Base-by-base conservation (phyloP, 164 flowering plant genomes). In the Annona cherimola region DNA sequence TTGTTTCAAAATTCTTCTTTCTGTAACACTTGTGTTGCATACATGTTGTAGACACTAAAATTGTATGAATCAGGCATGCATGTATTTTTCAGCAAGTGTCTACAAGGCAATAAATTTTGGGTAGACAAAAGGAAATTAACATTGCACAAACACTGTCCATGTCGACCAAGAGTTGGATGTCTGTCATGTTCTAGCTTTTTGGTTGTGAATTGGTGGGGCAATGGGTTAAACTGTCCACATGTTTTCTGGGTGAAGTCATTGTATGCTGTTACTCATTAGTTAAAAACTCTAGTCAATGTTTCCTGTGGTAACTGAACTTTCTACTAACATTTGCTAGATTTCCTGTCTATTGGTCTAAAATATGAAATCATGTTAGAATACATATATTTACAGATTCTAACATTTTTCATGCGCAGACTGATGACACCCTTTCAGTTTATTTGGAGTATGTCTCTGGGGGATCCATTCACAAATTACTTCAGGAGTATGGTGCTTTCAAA, bases 381-480 rank as follows among this genome's bases (percentile, higher is more conserved):
- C 57, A 12, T 50, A 50, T 50, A 16, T 50, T 11, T 11, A 50
- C 9, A 50, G 9, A 50, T 50, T 50, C 57, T 50, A 16, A 50
- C 57, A 50, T 50, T 50, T 65, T 16, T 55, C 46, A 61, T 41
- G 18, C 39, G 35, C 88, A 91, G 97, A 85, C 77, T 5, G 92
- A 80, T 63, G 89, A 86, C 61, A 82, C 79, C 63, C 81, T 89
- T 2, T 89, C 83, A 35, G 84, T 91, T 67, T 91, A 84, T 71
- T 74, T 91, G 74, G 94, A 91, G 84, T 91, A 81, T 78, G 90
- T 89, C 2, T 86, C 97, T 19, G 97, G 97, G 63, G 97, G 97
- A 16, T 91, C 94, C 35, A 88, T 91, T 61, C 78, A 87, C 76
- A 91, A 89, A 80, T 75, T 91, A 63, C 92, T 89, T 69, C 92